phyloP scores from a whole-genome alignment of 1,284 basidiomycete genomes.

The Ustilago shanxiensis region DNA sequence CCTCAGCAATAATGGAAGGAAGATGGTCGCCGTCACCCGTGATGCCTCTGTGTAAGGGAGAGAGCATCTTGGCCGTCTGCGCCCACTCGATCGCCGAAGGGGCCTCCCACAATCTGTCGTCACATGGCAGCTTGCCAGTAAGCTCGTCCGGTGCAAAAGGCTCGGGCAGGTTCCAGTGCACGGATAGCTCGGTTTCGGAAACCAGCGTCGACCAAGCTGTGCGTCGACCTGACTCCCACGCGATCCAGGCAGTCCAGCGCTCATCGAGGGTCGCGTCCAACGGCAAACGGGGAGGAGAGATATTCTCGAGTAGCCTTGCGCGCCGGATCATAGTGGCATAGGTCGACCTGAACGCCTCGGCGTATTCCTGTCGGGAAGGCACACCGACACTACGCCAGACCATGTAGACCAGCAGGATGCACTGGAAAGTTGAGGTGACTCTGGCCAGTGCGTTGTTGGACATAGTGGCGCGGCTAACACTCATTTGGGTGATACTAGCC shows the following conservation, averaged over 20 bases:
- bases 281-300: slow-evolving; percentile 19
- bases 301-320: slow-evolving; percentile 22
- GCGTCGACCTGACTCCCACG: slow-evolving; percentile 18
- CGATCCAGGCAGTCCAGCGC: slow-evolving; percentile 28
- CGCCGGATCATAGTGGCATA: slow-evolving; percentile 31
- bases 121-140: slow-evolving; percentile 20
- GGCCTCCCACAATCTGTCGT: slow-evolving; percentile 28
- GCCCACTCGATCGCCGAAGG: slow-evolving; percentile 22
- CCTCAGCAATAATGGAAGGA: not conserved
- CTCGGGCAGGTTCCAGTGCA: slow-evolving; percentile 27
- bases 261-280: slow-evolving; percentile 12
- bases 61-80: slow-evolving; percentile 13
- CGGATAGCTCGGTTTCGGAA: slow-evolving; percentile 25
- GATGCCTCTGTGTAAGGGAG: not conserved
- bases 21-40: not conserved
- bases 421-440: slow-evolving; percentile 24
- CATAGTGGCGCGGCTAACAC: slow-evolving; percentile 12
- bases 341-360: slow-evolving; percentile 26
- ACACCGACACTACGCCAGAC: slow-evolving; percentile 32
- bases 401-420: slow-evolving; percentile 19
- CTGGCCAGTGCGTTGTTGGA: slow-evolving; percentile 15
- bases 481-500: slow-evolving; percentile 19
- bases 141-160: slow-evolving; percentile 25
- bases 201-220: slow-evolving; percentile 26
- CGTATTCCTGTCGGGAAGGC: slow-evolving; percentile 24